Evolutionary conservation across 2,329 filamentous ascomycete genomes (phyloP).

Genomic region (Whalleya microplaca): DNA sequence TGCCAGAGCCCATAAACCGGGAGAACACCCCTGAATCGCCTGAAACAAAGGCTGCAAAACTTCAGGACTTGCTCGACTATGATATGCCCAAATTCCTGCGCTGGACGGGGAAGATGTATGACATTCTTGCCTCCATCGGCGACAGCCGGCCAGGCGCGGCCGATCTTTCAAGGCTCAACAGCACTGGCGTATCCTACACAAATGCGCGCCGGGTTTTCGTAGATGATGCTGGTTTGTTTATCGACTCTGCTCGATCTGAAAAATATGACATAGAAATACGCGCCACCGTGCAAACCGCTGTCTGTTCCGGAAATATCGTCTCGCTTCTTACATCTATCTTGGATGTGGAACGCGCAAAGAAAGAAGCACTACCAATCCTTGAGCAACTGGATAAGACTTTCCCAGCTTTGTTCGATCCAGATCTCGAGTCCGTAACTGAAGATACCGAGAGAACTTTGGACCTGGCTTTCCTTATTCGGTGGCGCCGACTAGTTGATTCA

Average conservation of each 20-base stretch:
- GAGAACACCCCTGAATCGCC: constrained; percentile 18
- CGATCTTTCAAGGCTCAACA: constrained; percentile 18
- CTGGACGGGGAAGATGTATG: constrained; percentile 27
- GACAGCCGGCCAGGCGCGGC: constrained; percentile 13
- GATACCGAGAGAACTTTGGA: constrained; percentile 9
- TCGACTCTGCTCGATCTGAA: constrained; percentile 22
- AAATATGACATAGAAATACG: constrained; percentile 13
- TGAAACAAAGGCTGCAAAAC: constrained; percentile 23
- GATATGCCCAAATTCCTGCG: constrained; percentile 32
- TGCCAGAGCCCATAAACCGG: constrained; percentile 1
- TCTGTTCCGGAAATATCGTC: constrained; percentile 30
- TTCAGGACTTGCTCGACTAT: constrained; percentile 33
- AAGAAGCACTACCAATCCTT: constrained; percentile 16
- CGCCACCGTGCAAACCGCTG: constrained; percentile 15
- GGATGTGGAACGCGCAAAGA: constrained; percentile 18
- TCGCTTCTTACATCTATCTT: constrained; percentile 28
- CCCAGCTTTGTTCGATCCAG: constrained; percentile 17
- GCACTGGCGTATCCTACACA: constrained; percentile 17
- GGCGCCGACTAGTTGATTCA: constrained; percentile 21
- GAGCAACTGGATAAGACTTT: constrained; percentile 32
- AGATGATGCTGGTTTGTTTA: constrained; percentile 18
- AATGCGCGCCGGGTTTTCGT: constrained; percentile 25
- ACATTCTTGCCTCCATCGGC: constrained; percentile 18
- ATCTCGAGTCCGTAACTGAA: constrained; percentile 2
- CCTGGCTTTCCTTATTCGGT: constrained; percentile 32